Conservation (phyloP, 495 filamentous ascomycete species). For the Aspergillus bridgeri region DNA sequence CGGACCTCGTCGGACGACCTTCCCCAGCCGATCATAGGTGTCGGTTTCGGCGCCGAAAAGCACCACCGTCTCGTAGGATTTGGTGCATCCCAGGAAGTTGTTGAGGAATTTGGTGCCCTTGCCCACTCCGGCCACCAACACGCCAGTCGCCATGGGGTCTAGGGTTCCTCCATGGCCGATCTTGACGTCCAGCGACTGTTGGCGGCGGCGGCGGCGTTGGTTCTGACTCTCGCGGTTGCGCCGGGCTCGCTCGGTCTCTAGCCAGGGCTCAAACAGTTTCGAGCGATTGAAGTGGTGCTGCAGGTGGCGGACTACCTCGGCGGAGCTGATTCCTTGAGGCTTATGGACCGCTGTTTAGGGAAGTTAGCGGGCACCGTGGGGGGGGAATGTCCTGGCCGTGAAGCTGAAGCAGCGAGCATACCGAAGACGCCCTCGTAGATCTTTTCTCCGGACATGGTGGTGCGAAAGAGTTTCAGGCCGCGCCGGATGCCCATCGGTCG, state of each 20-base stretch:
- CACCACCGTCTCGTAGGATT: constrained; percentile 85
- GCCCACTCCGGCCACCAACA: constrained; percentile 83
- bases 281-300: constrained; percentile 82
- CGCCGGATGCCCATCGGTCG: constrained; percentile 33
- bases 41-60: constrained; percentile 92
- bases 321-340: constrained; percentile 77
- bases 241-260: constrained; percentile 53
- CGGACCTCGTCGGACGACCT: constrained; percentile 66
- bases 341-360: constrained; percentile 78
- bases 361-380: background rate
- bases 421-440: constrained; percentile 75
- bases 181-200: constrained; percentile 67
- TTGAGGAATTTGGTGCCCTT: constrained; percentile 80
- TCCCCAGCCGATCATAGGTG: constrained; percentile 82
- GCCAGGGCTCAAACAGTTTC: constrained; percentile 66
- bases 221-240: constrained; percentile 51
- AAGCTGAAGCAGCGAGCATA: constrained; percentile 22
- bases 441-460: constrained; percentile 56
- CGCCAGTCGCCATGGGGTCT: constrained; percentile 89
- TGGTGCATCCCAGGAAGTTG: constrained; percentile 79
- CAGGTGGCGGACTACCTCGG: constrained; percentile 80
- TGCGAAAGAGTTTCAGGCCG: constrained; percentile 32
- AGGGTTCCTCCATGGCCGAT: constrained; percentile 96
- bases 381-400: constrained; percentile 16
- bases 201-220: constrained; percentile 55